phyloP scores from a whole-genome alignment of 2,329 filamentous ascomycete species.

The Penicillium griseofulvum region DNA sequence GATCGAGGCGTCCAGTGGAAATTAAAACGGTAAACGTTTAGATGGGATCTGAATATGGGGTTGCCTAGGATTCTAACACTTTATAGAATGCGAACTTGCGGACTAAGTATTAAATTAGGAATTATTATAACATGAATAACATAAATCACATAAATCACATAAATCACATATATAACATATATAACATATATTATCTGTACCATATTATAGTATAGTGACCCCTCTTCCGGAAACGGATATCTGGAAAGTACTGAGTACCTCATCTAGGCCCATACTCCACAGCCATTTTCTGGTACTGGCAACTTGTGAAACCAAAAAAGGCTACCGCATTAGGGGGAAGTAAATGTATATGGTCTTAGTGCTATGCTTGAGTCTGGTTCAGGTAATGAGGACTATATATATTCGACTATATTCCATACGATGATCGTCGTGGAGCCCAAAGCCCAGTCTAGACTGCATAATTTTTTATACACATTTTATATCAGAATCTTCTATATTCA shows the following conservation, averaged over 20 bases:
- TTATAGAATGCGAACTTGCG: slow-evolving; percentile 8
- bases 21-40: slow-evolving; percentile 13
- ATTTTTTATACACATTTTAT: neutral
- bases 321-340: neutral
- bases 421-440: slow-evolving; percentile 19
- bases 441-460: slow-evolving; percentile 10
- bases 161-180: too few relatives aligned
- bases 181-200: too few relatives aligned
- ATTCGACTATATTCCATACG: neutral
- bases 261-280: neutral
- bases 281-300: neutral
- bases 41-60: slow-evolving; percentile 1
- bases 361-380: slow-evolving; percentile 6
- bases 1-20: slow-evolving; percentile 19
- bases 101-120: neutral
- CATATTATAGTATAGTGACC: too few relatives aligned
- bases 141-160: too few relatives aligned
- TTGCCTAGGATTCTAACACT: neutral
- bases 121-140: too few relatives aligned
- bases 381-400: slow-evolving; percentile 1
- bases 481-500: too few relatives aligned
- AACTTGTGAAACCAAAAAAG: slow-evolving; percentile 1
- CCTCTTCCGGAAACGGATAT: slow-evolving; percentile 13
- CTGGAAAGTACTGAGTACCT: slow-evolving; percentile 6
- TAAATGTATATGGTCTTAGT: neutral